These are phyloP conservation scores for Anthracocystis walkeri DNA, from an alignment of 1,284 basidiomycete genomes.

Conservation along the genomic window DNA sequence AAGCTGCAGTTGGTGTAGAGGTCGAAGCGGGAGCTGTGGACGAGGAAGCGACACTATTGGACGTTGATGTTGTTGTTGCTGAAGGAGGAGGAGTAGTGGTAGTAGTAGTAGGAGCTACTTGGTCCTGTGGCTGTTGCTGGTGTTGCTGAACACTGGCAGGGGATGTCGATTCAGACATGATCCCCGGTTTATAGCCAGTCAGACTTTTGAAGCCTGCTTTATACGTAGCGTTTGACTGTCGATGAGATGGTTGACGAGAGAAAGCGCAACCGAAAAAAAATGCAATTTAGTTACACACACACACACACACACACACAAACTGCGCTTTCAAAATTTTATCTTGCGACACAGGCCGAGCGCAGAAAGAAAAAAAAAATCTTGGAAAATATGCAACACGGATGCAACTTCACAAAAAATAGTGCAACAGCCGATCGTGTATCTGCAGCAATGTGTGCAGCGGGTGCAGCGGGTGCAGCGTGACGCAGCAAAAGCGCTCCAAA, in stretches of 20 bases:
- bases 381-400: not conserved
- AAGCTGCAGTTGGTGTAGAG: conserved; percentile 7
- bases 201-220: not conserved
- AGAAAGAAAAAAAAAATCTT: not conserved
- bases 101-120: not conserved
- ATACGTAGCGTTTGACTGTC: no score
- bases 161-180: conserved; percentile 36
- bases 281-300: no score
- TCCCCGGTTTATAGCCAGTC: conserved; percentile 9
- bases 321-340: not conserved
- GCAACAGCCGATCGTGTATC: not conserved
- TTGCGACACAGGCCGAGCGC: no score
- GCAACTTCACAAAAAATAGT: not conserved
- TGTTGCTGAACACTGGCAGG: not conserved
- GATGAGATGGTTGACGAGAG: not conserved
- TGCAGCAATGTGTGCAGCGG: no score
- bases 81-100: conserved; percentile 1
- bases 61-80: not conserved
- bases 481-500: not conserved
- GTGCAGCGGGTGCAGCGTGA: not conserved
- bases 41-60: no score
- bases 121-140: not conserved
- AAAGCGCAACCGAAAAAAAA: not conserved
- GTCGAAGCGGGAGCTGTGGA: conserved; percentile 3
- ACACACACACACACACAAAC: not conserved